These are phyloP conservation scores for Stephania cephalantha DNA, from an alignment of 164 flowering plant genomes.

Conservation along the genomic window DNA sequence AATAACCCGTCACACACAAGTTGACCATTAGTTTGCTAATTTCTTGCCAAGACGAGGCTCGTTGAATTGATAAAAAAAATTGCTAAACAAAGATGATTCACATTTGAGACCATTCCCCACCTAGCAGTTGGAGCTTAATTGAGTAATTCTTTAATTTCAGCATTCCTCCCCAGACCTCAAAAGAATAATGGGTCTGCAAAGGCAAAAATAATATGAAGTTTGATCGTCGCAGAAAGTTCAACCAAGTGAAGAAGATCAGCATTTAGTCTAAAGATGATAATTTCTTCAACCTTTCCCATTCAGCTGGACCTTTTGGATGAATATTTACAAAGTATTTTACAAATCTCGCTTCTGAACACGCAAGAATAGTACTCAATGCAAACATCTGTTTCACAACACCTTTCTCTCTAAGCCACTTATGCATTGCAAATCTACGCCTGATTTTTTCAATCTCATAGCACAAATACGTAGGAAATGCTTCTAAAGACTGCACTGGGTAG, in stretches of 20 bases:
- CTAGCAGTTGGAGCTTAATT: not conserved
- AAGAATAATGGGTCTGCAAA: not conserved
- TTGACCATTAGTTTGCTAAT: not conserved
- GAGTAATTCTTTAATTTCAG: not conserved
- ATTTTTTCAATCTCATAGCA: conserved; percentile 35
- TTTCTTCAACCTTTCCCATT: conserved; percentile 49
- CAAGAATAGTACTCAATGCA: conserved; percentile 46
- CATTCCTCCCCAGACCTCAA: not conserved
- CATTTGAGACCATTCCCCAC: not conserved
- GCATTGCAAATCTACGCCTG: conserved; percentile 48
- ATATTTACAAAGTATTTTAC: conserved; percentile 33
- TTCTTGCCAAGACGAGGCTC: not conserved
- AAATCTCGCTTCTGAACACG: conserved; percentile 39
- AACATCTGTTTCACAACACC: conserved; percentile 29
- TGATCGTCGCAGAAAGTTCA: not conserved
- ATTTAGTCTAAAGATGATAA: conserved; percentile 21
- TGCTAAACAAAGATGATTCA: not conserved
- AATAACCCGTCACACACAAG: not conserved
- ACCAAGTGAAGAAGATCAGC: not conserved
- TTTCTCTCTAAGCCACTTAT: conserved; percentile 54
- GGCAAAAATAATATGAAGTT: not conserved
- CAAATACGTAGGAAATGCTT: conserved; percentile 44
- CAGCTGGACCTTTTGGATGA: conserved; percentile 59
- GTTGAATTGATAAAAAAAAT: not conserved
- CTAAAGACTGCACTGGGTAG: conserved; percentile 41